These are phyloP conservation scores for Penicillium concentricum DNA, from an alignment of 2,329 filamentous ascomycete genomes.

Conservation along the genomic window DNA sequence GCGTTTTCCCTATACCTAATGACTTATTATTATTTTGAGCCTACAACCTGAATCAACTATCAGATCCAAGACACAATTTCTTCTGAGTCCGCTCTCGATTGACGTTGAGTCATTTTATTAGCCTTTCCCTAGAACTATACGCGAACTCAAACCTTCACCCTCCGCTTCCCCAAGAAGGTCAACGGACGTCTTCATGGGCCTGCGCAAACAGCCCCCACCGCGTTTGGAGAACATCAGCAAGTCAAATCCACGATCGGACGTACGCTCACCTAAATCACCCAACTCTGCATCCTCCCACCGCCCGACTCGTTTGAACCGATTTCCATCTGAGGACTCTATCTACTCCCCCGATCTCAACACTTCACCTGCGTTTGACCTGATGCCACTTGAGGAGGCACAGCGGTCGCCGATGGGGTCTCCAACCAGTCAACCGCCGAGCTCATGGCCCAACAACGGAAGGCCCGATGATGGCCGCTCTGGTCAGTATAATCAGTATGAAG, in stretches of 20 bases:
- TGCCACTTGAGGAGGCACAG: constrained; percentile 39
- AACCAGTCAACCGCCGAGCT: constrained; percentile 27
- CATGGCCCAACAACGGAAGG: constrained; percentile 30
- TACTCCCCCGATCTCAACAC: constrained; percentile 41
- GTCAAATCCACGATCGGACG: constrained; percentile 29
- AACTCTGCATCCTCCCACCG: constrained; percentile 29
- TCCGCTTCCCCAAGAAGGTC: neutral
- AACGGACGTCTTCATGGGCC: constrained; percentile 35
- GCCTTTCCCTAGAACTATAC: neutral
- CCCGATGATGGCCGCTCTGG: constrained; percentile 13
- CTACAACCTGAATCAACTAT: neutral
- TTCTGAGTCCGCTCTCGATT: neutral
- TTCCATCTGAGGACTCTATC: constrained; percentile 32
- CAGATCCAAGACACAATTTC: neutral
- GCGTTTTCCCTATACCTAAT: constrained; percentile 10
- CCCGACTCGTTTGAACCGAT: constrained; percentile 27
- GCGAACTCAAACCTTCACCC: neutral
- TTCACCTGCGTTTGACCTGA: constrained; percentile 39
- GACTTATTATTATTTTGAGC: neutral
- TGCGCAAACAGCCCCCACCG: constrained; percentile 40
- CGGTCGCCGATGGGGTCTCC: constrained; percentile 34
- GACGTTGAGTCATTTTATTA: neutral
- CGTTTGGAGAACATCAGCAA: constrained; percentile 35
- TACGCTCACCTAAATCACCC: constrained; percentile 36
- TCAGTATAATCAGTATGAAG: constrained; percentile 6